phyloP scores from a whole-genome alignment of 305 asterid species.

The Fraxinus ornus region DNA sequence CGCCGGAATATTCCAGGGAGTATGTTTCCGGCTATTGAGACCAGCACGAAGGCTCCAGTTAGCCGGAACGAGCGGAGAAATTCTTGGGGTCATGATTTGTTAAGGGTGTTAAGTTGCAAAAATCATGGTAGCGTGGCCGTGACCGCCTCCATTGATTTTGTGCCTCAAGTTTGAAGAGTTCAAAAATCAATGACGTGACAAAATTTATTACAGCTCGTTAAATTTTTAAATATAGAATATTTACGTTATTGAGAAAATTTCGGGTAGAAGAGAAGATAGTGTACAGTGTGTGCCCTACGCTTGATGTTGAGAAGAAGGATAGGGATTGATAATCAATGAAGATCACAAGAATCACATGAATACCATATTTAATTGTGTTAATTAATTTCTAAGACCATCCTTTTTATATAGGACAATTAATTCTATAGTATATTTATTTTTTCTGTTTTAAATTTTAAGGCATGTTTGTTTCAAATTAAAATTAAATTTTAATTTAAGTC shows the following conservation, averaged over 20 bases:
- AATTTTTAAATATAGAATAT: neutral
- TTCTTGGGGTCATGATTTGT: constrained; percentile 48
- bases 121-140: constrained; percentile 48
- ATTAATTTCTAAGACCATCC: neutral
- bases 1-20: constrained; percentile 43
- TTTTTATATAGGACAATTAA: neutral
- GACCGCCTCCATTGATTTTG: constrained; percentile 31
- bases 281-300: neutral
- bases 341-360: neutral
- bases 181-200: neutral
- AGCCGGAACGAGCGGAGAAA: constrained; percentile 31
- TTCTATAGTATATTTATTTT: neutral
- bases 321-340: neutral
- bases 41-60: constrained; percentile 24
- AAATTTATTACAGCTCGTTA: neutral
- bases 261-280: neutral
- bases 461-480: too few relatives aligned
- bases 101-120: constrained; percentile 57
- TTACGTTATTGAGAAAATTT: neutral
- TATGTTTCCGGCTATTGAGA: constrained; percentile 25
- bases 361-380: neutral
- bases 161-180: constrained; percentile 24
- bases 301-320: neutral
- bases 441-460: neutral
- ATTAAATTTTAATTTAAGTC: too few relatives aligned